Evolutionary conservation across 495 filamentous ascomycete species (phyloP), one percentile per base, ranked within the genome.

Genomic region (Daldinia loculata): DNA sequence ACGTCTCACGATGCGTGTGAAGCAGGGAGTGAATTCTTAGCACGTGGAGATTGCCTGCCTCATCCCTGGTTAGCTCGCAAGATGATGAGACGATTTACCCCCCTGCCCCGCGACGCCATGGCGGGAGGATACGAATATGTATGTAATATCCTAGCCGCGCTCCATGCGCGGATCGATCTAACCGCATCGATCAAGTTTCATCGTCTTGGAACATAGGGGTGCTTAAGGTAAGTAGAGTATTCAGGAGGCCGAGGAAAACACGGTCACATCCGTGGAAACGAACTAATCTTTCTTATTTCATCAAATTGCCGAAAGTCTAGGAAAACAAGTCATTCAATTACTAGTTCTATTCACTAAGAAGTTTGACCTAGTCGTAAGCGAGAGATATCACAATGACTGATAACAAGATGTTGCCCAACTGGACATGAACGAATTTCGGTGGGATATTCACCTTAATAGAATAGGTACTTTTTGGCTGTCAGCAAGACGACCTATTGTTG

Each of bases 1-100:
- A 24, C 43, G 43, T 48, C 43, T 48, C 43, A 48, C 43, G 43
- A 48, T 48, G 43, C 43, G 8, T 48, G 43, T 48, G 19, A 48
- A 48, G 19, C 9, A 48, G 19, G 43, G 43, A 24, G 19, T 48
- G 22, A 48, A 48, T 9, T 24, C 43, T 48, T 48, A 24, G 43
- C 43, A 48, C 43, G 19, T 48, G 43, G 43, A 22, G 7, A 48
- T 48, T 48, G 11, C 17, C 43, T 12, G 9, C 19, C 22, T 48
- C 43, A 48, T 48, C 43, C 43, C 43, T 22, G 8, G 43, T 48
- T 48, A 48, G 43, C 17, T 11, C 8, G 19, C 19, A 48, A 48
- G 24, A 48, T 48, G 19, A 48, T 12, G 43, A 24, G 43, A 48
- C 43, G 17, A 12, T 22, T 22, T 48, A 24, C 17, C 43, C 17